Evolutionary conservation across 768 basidiomycete species (phyloP).

Genomic region (Trametes cinnabarina): DNA sequence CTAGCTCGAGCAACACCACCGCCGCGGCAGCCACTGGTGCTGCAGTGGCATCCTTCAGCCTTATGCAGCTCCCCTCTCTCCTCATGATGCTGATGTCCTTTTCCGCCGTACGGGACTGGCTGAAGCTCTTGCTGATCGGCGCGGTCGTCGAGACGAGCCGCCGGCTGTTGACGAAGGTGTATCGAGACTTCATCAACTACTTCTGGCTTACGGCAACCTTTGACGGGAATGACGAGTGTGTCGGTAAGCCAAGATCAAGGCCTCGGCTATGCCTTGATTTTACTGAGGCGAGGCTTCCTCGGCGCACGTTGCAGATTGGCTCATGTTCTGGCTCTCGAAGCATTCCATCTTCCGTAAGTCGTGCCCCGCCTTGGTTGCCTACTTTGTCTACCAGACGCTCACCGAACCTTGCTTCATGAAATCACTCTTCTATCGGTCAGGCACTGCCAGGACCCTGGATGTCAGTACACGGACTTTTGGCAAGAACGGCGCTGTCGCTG

Average conservation of each 20-base stretch:
- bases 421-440: background rate
- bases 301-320: conserved; percentile 50
- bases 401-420: background rate
- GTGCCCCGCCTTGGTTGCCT: background rate
- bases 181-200: conserved; percentile 44
- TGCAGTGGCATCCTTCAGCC: background rate
- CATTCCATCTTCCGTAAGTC: conserved; percentile 31
- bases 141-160: conserved; percentile 59
- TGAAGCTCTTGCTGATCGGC: conserved; percentile 62
- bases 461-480: conserved; percentile 14
- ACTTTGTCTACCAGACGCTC: background rate
- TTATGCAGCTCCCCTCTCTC: conserved; percentile 20
- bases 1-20: background rate
- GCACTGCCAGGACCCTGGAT: conserved; percentile 16
- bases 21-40: background rate
- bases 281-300: background rate
- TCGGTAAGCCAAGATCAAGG: conserved; percentile 40
- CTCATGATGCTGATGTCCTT: conserved; percentile 49
- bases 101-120: conserved; percentile 62
- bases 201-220: conserved; percentile 66
- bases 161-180: conserved; percentile 43
- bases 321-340: conserved; percentile 67
- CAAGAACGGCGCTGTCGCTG: background rate
- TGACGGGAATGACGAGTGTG: conserved; percentile 55
- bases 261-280: background rate